These are phyloP conservation scores for Tolypocladium endophyticum DNA, from an alignment of 2,329 filamentous ascomycete species.

Conservation along the genomic window DNA sequence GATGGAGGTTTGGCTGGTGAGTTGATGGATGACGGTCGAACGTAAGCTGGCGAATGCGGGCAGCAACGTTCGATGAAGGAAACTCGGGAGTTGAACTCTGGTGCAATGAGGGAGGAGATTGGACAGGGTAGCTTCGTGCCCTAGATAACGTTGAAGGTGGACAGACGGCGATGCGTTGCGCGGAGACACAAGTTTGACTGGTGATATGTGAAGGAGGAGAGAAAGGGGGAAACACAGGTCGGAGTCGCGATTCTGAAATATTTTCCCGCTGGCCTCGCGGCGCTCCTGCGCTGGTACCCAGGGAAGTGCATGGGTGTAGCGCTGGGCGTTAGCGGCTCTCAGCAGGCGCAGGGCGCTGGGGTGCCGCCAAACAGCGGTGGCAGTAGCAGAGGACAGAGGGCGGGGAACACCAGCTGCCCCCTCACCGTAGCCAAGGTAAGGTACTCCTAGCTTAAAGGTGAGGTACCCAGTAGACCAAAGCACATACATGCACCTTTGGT, in stretches of 20 bases:
- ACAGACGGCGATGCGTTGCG: slow-evolving; percentile 37
- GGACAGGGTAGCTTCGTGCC: slow-evolving; percentile 82
- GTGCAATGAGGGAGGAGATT: slow-evolving; percentile 49
- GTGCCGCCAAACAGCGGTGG: not conserved
- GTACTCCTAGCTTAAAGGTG: too few species aligned
- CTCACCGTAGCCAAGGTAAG: too few species aligned
- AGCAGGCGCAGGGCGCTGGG: not conserved
- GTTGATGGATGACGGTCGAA: slow-evolving; percentile 29
- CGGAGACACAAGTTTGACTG: slow-evolving; percentile 34
- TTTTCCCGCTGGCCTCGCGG: slow-evolving; percentile 19
- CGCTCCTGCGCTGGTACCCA: not conserved
- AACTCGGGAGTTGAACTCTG: slow-evolving; percentile 52
- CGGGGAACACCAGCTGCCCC: too few species aligned
- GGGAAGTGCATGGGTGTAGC: not conserved
- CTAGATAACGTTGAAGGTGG: slow-evolving; percentile 49
- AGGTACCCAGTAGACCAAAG: too few species aligned
- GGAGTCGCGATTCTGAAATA: slow-evolving; percentile 28
- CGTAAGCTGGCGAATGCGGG: slow-evolving; percentile 19
- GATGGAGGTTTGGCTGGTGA: slow-evolving; percentile 36
- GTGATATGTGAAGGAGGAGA: slow-evolving; percentile 30
- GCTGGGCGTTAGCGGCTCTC: not conserved
- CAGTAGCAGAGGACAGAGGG: not conserved
- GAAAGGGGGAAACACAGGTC: slow-evolving; percentile 17
- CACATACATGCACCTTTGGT: too few species aligned
- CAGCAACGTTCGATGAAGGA: slow-evolving; percentile 34